These are phyloP conservation scores for Strigomonas culicis DNA, from an alignment of 208 protist genomes.

Conservation along the genomic window DNA sequence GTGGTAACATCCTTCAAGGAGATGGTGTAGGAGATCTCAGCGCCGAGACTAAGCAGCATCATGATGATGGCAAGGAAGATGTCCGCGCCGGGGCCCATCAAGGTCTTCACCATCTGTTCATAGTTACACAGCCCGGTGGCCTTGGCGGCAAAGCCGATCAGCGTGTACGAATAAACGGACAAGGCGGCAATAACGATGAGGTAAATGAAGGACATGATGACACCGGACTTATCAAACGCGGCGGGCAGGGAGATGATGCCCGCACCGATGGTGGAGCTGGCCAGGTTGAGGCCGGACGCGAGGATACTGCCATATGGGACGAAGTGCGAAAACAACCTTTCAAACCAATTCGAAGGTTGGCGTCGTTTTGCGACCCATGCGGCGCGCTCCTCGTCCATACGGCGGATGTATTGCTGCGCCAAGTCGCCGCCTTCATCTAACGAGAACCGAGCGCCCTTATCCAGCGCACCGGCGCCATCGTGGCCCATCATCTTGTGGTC, in stretches of 20 bases:
- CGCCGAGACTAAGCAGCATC: constrained; percentile 54
- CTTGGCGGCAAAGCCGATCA: constrained; percentile 34
- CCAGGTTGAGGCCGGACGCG: constrained; percentile 51
- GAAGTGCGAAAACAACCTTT: constrained; percentile 21
- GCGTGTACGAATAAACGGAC: constrained; percentile 55
- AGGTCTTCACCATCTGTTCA: constrained; percentile 37
- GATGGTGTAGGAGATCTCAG: constrained; percentile 55
- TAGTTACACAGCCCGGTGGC: constrained; percentile 45
- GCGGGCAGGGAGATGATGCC: constrained; percentile 57
- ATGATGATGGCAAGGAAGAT: constrained; percentile 50
- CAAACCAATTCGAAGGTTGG: constrained; percentile 14
- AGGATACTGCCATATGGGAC: constrained; percentile 50
- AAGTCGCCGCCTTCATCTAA: background rate
- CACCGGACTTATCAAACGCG: constrained; percentile 41
- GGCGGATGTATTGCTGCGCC: constrained; percentile 25
- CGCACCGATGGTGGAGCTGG: constrained; percentile 49
- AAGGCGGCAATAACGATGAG: constrained; percentile 39
- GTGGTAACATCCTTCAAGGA: constrained; percentile 44
- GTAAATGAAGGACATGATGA: constrained; percentile 60
- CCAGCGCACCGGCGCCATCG: constrained; percentile 1
- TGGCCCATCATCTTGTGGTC: no score
- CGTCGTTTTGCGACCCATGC: constrained; percentile 33
- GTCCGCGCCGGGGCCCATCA: constrained; percentile 43
- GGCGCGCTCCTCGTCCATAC: constrained; percentile 29
- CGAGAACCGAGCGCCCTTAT: background rate